Evolutionary conservation across 768 basidiomycete genomes (phyloP).

Genomic region (Amanita inopinata): DNA sequence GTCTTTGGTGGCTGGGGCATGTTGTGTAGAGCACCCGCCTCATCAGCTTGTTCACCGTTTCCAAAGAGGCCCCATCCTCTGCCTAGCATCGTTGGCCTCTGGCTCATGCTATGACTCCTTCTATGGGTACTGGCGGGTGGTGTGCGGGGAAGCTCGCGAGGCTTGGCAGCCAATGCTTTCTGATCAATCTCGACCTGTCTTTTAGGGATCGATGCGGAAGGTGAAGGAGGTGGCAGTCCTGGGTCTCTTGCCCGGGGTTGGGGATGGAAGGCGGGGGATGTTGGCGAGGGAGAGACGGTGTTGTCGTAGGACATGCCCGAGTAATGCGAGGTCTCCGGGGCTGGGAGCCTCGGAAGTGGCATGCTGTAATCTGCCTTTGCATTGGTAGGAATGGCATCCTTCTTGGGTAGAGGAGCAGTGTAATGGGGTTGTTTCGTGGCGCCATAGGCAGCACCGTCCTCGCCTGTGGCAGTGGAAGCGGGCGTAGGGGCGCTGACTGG

Average conservation of each 20-base stretch:
- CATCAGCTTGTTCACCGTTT: constrained; percentile 27
- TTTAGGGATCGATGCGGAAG: constrained; percentile 20
- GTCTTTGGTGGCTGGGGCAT: constrained; percentile 40
- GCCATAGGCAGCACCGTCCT: constrained; percentile 5
- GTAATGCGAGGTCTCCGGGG: constrained; percentile 74
- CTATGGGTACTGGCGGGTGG: constrained; percentile 75
- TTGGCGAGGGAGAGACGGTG: constrained; percentile 48
- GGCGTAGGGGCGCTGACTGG: constrained; percentile 9
- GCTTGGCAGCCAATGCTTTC: constrained; percentile 16
- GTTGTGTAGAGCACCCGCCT: constrained; percentile 24
- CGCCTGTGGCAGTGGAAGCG: not conserved
- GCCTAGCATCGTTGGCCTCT: constrained; percentile 45
- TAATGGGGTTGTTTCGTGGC: constrained; percentile 18
- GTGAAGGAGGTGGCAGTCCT: constrained; percentile 39
- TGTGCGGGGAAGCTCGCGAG: constrained; percentile 41
- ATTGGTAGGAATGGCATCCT: constrained; percentile 17
- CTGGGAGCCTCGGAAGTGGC: constrained; percentile 71
- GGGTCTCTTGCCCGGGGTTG: constrained; percentile 62
- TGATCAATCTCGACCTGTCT: constrained; percentile 20
- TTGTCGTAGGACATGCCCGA: constrained; percentile 76
- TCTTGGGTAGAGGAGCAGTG: constrained; percentile 19
- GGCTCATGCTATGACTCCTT: constrained; percentile 76
- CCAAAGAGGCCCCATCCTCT: constrained; percentile 60
- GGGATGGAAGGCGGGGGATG: constrained; percentile 42
- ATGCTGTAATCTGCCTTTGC: constrained; percentile 68